A percentile compares a stretch with the other conserved stretches of the same genome.
phyloP scores from a whole-genome alignment of 2,329 filamentous ascomycete species.

The Macrophomina phaseolina region DNA sequence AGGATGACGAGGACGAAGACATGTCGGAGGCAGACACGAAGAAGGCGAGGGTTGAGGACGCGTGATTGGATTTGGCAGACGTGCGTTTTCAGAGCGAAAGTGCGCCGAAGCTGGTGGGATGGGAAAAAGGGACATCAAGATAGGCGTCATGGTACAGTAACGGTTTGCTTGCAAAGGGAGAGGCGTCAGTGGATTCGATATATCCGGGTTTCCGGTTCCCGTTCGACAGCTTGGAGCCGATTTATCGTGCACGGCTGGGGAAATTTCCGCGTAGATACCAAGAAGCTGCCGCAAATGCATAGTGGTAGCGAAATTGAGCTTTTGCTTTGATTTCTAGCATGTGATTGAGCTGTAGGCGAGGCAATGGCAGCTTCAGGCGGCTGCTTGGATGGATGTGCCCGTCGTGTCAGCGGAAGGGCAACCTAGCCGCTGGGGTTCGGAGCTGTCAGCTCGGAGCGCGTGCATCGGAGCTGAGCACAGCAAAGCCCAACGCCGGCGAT shows the following conservation, averaged over 20 bases:
- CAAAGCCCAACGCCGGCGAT: conserved; percentile 8
- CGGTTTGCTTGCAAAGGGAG: conserved; percentile 4
- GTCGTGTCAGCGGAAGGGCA: not conserved
- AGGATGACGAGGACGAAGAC: conserved; percentile 47
- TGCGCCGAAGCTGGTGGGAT: not conserved
- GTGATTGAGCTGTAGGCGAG: not conserved
- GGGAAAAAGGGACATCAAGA: not conserved
- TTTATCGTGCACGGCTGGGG: not conserved
- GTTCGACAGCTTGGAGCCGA: not conserved
- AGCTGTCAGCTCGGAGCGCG: conserved; percentile 3
- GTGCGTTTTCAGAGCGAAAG: not conserved
- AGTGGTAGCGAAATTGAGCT: not conserved
- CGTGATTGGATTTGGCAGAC: not conserved
- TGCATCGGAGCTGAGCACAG: conserved; percentile 14
- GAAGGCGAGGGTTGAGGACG: conserved; percentile 14
- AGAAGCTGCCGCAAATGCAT: not conserved
- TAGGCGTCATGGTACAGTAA: conserved; percentile 9
- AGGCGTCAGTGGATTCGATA: conserved; percentile 8
- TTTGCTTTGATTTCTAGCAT: not conserved
- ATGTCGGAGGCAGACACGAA: conserved; percentile 34
- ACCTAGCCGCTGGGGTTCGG: not conserved
- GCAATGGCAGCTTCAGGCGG: not conserved
- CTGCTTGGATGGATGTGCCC: not conserved
- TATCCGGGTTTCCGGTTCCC: not conserved
- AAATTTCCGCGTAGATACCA: conserved; percentile 10